Conservation (phyloP, 371 early-diverging fungal species). For the Hamiltosporidium tvaerminnensis region DNA sequence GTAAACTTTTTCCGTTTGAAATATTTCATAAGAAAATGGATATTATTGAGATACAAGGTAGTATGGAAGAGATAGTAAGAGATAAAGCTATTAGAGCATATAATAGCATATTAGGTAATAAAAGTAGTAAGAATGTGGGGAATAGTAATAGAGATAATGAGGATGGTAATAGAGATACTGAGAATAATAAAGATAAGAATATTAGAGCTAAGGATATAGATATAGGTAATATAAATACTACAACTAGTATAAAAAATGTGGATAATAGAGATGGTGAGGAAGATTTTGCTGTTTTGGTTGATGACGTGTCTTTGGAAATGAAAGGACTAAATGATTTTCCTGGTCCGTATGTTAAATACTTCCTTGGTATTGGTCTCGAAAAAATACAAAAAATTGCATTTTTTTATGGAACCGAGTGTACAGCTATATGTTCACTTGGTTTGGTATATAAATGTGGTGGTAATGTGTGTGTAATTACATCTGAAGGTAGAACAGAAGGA, state of each 20-base stretch:
- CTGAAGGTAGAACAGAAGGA: constrained; percentile 12
- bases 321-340: constrained; percentile 30
- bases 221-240: too few species aligned
- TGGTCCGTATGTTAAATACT: constrained; percentile 32
- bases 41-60: constrained; percentile 32
- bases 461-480: constrained; percentile 7
- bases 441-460: constrained; percentile 5
- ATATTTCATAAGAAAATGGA: constrained; percentile 9
- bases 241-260: too few species aligned
- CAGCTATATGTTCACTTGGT: constrained; percentile 5
- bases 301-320: constrained; percentile 23
- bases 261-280: background rate
- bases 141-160: too few species aligned
- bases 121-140: too few species aligned
- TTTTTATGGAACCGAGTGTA: constrained; percentile 14
- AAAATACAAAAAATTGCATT: constrained; percentile 17
- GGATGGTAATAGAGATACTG: too few species aligned
- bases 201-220: too few species aligned
- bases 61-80: constrained; percentile 13
- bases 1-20: background rate
- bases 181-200: too few species aligned
- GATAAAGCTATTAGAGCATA: constrained; percentile 18
- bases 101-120: too few species aligned
- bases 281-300: constrained; percentile 11
- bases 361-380: constrained; percentile 22